Evolutionary conservation across 2,329 filamentous ascomycete genomes (phyloP), one percentile per base, ranked within the genome.

Genomic region (Ascochyta lentis): DNA sequence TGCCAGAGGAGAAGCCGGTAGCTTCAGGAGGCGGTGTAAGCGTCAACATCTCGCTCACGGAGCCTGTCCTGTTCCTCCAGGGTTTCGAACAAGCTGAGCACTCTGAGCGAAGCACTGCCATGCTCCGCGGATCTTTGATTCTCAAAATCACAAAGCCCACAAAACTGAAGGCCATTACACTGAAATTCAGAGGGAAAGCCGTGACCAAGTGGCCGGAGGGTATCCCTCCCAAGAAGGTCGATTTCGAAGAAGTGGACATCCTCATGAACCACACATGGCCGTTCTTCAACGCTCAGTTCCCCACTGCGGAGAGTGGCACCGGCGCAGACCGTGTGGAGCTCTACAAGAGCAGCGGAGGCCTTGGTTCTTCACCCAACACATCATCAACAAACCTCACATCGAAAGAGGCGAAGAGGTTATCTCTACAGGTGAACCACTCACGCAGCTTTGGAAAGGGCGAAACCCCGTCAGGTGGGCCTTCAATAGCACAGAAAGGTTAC

Each of bases 141-240:
- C 74, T 99, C 35, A 89, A 89, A 56, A 85, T 98, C 12, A 88
- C 90, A 41, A 98, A 98, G 72, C 90, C 91, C 62, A 87, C 92
- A 42, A 99, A 99, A 77, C 88, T 99, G 64, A 97, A 96, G 79
- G 89, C 91, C 4, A 85, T 99, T 23, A 92, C 90, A 6, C 81
- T 99, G 48, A 94, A 91, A 67, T 90, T 99, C 65, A 85, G 88
- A 37, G 95, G 94, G 27, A 89, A 87, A 71, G 91, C 92, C 3
- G 86, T 89, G 61, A 98, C 95, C 1, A 92, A 96, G 71, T 99
- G 95, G 95, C 94, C 95, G 15, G 95, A 98, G 79, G 92, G 86
- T 84, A 95, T 98, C 27, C 94, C 95, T 3, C 92, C 93, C 0
- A 84, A 89, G 54, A 96, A 96, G 75, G 84, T 89, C 1, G 90